Evolutionary conservation across 306 rosid species (phyloP).

Genomic region (Corylus avellana): DNA sequence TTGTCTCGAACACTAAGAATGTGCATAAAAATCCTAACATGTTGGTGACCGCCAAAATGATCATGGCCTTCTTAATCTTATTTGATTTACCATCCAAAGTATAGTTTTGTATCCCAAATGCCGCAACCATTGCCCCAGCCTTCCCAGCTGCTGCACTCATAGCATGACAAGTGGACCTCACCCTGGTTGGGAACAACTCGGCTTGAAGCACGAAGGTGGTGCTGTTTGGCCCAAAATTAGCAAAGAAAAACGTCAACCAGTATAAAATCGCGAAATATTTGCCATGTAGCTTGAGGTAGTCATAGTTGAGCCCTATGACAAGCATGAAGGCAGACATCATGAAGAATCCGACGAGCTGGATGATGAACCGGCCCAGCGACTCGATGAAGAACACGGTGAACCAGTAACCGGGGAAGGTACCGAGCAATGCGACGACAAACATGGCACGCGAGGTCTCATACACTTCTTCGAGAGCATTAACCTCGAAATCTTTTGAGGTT

Average conservation of each 20-base stretch:
- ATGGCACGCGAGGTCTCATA: conserved; percentile 67
- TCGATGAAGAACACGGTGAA: conserved; percentile 67
- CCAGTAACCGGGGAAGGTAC: conserved; percentile 84
- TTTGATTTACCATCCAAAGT: accelerated
- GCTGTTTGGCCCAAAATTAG: conserved; percentile 79
- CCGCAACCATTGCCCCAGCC: conserved; percentile 66
- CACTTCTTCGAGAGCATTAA: conserved; percentile 54
- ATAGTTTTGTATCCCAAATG: conserved; percentile 55
- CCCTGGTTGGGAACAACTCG: conserved; percentile 69
- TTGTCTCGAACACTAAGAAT: conserved; percentile 65
- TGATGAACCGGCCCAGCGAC: conserved; percentile 57
- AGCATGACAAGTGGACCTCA: conserved; percentile 76
- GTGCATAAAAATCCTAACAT: conserved; percentile 56
- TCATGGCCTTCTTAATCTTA: conserved; percentile 44
- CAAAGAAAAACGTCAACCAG: conserved; percentile 69
- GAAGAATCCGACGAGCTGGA: conserved; percentile 71
- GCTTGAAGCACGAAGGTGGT: conserved; percentile 79
- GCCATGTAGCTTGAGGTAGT: conserved; percentile 5
- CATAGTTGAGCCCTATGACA: conserved; percentile 45
- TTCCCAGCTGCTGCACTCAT: conserved; percentile 70
- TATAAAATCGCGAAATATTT: conserved; percentile 29
- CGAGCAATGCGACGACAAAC: conserved; percentile 63
- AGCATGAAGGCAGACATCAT: conserved; percentile 83
- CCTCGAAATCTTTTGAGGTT: accelerated
- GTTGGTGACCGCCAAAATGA: conserved; percentile 57